These are phyloP conservation scores for Kernera saxatilis DNA, from an alignment of 345 rosid species.

Conservation along the genomic window DNA sequence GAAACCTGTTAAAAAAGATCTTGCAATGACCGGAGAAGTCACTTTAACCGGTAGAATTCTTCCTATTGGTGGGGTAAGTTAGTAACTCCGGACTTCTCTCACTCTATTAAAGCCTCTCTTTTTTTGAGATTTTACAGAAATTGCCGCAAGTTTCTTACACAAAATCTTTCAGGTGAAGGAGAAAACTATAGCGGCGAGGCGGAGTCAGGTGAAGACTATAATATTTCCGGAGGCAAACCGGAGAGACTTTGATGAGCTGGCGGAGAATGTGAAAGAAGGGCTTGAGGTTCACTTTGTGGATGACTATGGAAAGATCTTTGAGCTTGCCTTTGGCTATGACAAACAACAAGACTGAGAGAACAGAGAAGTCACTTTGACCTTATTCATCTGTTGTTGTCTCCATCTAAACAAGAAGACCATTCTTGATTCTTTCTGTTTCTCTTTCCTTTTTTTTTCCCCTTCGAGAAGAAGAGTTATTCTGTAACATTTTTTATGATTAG, in stretches of 20 bases:
- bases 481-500: background rate
- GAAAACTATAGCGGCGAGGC: slow-evolving; percentile 88
- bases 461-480: background rate
- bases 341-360: slow-evolving; percentile 11
- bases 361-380: background rate
- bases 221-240: slow-evolving; percentile 90
- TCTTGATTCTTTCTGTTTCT: slow-evolving; percentile 17
- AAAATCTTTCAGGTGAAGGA: slow-evolving; percentile 68
- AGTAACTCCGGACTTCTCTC: background rate
- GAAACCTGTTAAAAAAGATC: slow-evolving; percentile 66
- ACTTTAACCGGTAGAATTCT: slow-evolving; percentile 85
- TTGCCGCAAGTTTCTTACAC: slow-evolving; percentile 7
- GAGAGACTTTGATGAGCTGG: slow-evolving; percentile 90
- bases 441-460: background rate
- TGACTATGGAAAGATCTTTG: slow-evolving; percentile 57
- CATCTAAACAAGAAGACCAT: slow-evolving; percentile 3
- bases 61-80: slow-evolving; percentile 98
- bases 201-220: slow-evolving; percentile 79
- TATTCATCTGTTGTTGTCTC: background rate
- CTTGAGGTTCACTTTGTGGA: slow-evolving; percentile 91
- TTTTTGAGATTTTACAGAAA: background rate
- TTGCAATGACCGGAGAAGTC: slow-evolving; percentile 98
- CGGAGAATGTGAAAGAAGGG: slow-evolving; percentile 83
- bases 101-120: background rate
- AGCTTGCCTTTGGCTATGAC: slow-evolving; percentile 54